Percentiles rank a stretch among this genome's conserved stretches.
phyloP scores from a whole-genome alignment of 768 basidiomycete genomes.

The Leucocoprinus leucothites region DNA sequence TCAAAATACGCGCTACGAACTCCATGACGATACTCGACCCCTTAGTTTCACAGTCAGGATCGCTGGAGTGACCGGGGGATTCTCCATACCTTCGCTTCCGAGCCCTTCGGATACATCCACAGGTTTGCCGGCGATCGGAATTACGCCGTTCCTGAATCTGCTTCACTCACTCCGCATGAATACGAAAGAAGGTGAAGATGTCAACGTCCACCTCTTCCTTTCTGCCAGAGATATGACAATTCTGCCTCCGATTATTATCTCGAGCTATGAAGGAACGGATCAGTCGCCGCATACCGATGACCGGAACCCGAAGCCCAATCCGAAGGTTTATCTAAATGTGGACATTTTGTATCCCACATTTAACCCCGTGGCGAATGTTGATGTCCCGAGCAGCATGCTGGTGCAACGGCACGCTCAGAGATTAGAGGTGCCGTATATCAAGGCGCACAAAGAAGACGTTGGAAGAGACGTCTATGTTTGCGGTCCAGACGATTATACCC shows the following conservation, averaged over 20 bases:
- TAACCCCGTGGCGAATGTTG: not conserved
- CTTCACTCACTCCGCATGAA: conserved; percentile 25
- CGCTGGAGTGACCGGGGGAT: conserved; percentile 53
- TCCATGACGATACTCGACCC: conserved; percentile 34
- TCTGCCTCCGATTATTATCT: conserved; percentile 38
- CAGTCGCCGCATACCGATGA: no score
- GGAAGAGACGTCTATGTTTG: conserved; percentile 43
- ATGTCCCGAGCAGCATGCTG: conserved; percentile 10
- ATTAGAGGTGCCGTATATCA: conserved; percentile 19
- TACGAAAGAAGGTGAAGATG: conserved; percentile 9
- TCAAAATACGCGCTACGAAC: conserved; percentile 33
- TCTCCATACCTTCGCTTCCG: conserved; percentile 18
- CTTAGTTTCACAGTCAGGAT: conserved; percentile 42
- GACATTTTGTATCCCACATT: conserved; percentile 36
- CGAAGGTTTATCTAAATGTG: conserved; percentile 24
- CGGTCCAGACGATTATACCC: conserved; percentile 47
- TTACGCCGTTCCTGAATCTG: conserved; percentile 65
- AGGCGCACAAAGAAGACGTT: conserved; percentile 11
- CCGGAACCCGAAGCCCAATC: conserved; percentile 8
- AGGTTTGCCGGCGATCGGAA: conserved; percentile 67
- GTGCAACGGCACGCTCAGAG: conserved; percentile 20
- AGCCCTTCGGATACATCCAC: conserved; percentile 23
- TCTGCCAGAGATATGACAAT: conserved; percentile 55
- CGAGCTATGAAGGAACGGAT: conserved; percentile 20
- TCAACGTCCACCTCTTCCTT: conserved; percentile 45